phyloP scores from a whole-genome alignment of 495 filamentous ascomycete genomes.

The Trichodelitschia bisporula region DNA sequence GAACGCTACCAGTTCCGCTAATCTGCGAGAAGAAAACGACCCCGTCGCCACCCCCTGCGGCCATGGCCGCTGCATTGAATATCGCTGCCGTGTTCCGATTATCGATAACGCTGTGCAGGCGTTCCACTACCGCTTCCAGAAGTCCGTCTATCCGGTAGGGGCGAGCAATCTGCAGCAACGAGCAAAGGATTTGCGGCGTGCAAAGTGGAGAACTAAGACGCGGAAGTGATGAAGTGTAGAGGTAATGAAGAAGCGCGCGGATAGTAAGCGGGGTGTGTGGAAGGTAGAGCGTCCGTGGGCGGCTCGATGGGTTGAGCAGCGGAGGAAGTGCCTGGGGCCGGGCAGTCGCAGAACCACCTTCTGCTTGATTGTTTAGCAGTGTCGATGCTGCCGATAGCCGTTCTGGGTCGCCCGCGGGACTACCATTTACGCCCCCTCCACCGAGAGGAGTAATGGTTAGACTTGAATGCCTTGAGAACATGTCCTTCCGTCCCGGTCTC shows the following conservation, averaged over 20 bases:
- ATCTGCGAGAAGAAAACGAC: constrained; percentile 14
- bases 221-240: constrained; percentile 79
- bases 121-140: constrained; percentile 72
- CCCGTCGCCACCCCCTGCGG: constrained; percentile 70
- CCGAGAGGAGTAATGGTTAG: constrained; percentile 64
- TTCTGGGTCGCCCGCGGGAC: too few relatives aligned
- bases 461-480: constrained; percentile 41
- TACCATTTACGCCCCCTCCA: constrained; percentile 33
- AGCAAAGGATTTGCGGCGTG: constrained; percentile 88
- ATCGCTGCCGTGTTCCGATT: constrained; percentile 85
- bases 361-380: constrained; percentile 6
- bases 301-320: constrained; percentile 27
- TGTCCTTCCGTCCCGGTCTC: constrained; percentile 15
- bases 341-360: neutral
- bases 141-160: constrained; percentile 85
- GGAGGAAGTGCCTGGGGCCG: constrained; percentile 4
- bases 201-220: constrained; percentile 50
- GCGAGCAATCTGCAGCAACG: constrained; percentile 74
- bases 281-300: constrained; percentile 72
- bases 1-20: constrained; percentile 4
- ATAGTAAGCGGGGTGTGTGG: constrained; percentile 79
- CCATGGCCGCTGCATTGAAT: constrained; percentile 97
- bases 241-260: constrained; percentile 65
- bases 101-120: constrained; percentile 75
- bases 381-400: constrained; percentile 22